These are phyloP conservation scores for Neoboletus subvelutipes DNA, from an alignment of 768 basidiomycete genomes.

Conservation along the genomic window DNA sequence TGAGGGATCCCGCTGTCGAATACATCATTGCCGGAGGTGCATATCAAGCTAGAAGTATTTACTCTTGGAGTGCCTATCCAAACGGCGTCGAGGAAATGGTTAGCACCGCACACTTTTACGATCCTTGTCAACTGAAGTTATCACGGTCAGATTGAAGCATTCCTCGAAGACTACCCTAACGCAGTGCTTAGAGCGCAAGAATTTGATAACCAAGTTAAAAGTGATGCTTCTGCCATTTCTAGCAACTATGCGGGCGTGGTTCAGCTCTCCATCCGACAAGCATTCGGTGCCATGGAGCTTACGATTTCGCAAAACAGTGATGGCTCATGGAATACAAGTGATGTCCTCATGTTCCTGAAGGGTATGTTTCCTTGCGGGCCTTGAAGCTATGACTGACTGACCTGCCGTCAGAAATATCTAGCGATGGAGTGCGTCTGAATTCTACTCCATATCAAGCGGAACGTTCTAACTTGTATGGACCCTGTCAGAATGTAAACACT, in stretches of 20 bases:
- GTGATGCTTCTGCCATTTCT: constrained; percentile 48
- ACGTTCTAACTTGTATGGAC: not conserved
- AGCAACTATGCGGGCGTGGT: constrained; percentile 50
- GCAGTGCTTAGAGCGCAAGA: constrained; percentile 44
- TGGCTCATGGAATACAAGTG: constrained; percentile 50
- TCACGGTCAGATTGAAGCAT: constrained; percentile 38
- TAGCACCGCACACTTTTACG: constrained; percentile 1
- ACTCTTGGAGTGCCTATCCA: constrained; percentile 45
- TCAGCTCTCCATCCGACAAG: constrained; percentile 53
- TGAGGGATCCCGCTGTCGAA: constrained; percentile 49
- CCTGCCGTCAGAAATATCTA: constrained; percentile 49
- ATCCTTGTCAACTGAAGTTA: not conserved
- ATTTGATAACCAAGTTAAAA: constrained; percentile 48
- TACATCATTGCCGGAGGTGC: constrained; percentile 44
- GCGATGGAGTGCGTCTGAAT: constrained; percentile 51
- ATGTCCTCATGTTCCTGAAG: constrained; percentile 58
- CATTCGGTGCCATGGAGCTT: constrained; percentile 52
- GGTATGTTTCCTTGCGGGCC: constrained; percentile 30
- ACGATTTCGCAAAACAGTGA: constrained; percentile 48
- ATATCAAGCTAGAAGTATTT: constrained; percentile 43
- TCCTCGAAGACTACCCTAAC: constrained; percentile 43
- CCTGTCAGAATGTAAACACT: constrained; percentile 40
- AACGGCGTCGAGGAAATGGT: constrained; percentile 36
- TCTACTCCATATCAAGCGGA: not conserved
- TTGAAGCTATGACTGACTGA: constrained; percentile 6